These are phyloP conservation scores for Cryptococcus neoformans DNA, from an alignment of 1,284 basidiomycete genomes.

Conservation along the genomic window DNA sequence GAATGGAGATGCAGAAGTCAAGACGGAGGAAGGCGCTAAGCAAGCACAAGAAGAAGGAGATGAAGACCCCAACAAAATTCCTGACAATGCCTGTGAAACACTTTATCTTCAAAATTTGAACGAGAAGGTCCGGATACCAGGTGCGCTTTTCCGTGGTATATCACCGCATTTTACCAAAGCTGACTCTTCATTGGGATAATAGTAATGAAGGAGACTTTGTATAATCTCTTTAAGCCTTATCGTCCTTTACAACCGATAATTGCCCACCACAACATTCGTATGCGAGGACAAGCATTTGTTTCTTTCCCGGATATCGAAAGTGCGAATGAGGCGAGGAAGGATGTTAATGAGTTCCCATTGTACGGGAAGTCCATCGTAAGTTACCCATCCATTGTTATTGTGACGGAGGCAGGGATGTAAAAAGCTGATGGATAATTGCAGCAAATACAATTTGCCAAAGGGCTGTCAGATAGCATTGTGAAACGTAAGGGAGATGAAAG, in stretches of 20 bases:
- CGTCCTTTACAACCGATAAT: slow-evolving; percentile 88
- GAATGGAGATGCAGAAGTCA: neutral
- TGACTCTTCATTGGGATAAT: neutral
- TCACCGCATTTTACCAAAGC: neutral
- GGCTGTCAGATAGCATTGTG: slow-evolving; percentile 85
- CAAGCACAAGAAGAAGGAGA: slow-evolving; percentile 16
- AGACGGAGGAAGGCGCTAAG: neutral
- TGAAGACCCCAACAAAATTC: slow-evolving; percentile 35
- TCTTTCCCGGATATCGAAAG: slow-evolving; percentile 77
- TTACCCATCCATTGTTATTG: slow-evolving; percentile 2
- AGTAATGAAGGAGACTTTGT: slow-evolving; percentile 86
- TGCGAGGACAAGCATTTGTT: slow-evolving; percentile 98
- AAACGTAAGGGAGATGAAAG: slow-evolving; percentile 62
- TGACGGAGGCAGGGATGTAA: neutral
- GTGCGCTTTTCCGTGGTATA: slow-evolving; percentile 50
- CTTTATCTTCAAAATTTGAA: slow-evolving; percentile 97
- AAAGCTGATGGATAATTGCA: slow-evolving; percentile 39
- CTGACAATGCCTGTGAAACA: slow-evolving; percentile 65
- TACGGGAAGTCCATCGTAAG: slow-evolving; percentile 94
- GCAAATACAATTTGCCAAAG: slow-evolving; percentile 91
- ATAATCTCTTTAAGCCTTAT: slow-evolving; percentile 88
- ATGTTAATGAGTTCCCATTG: slow-evolving; percentile 89
- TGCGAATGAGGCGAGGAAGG: slow-evolving; percentile 83
- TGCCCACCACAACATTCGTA: slow-evolving; percentile 87
- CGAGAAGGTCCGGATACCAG: slow-evolving; percentile 87